Evolutionary conservation across 768 basidiomycete genomes (phyloP).

Genomic region (Daedalea quercina): DNA sequence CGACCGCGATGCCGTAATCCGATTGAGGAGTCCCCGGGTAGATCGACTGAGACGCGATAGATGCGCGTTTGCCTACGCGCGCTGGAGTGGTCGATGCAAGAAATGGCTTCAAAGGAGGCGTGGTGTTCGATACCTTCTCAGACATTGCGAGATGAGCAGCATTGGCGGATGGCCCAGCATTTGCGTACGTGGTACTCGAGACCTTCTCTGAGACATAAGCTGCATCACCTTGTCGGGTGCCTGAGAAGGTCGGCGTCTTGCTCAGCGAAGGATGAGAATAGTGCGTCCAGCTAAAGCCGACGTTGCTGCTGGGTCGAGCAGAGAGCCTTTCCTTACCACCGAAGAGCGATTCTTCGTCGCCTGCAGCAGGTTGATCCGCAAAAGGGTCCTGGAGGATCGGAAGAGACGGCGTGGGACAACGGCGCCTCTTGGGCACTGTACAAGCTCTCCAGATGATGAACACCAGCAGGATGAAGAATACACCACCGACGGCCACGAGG

Average conservation of each 20-base stretch:
- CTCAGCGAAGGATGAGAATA: slow-evolving; percentile 20
- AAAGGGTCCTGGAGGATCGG: slow-evolving; percentile 59
- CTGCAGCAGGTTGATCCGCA: slow-evolving; percentile 37
- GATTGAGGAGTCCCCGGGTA: slow-evolving; percentile 39
- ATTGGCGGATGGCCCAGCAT: neutral
- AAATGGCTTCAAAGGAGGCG: neutral
- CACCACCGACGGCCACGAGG: slow-evolving; percentile 45
- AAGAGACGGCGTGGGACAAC: slow-evolving; percentile 66
- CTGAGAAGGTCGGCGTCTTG: slow-evolving; percentile 1
- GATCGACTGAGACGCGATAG: slow-evolving; percentile 38
- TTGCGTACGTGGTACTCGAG: neutral
- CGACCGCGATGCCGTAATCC: slow-evolving; percentile 19
- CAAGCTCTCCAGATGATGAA: slow-evolving; percentile 43
- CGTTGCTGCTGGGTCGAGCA: slow-evolving; percentile 30
- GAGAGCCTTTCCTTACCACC: slow-evolving; percentile 67
- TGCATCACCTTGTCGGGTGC: neutral
- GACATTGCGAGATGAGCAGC: neutral
- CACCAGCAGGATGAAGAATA: slow-evolving; percentile 40
- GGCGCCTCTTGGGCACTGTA: slow-evolving; percentile 41
- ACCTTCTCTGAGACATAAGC: neutral
- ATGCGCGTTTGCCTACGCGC: slow-evolving; percentile 34
- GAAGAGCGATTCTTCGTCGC: slow-evolving; percentile 59
- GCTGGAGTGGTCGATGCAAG: slow-evolving; percentile 34
- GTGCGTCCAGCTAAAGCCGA: slow-evolving; percentile 41
- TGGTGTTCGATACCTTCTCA: neutral